phyloP scores from a whole-genome alignment of 371 early-diverging fungal species.

The Haplosporangium sp. region DNA sequence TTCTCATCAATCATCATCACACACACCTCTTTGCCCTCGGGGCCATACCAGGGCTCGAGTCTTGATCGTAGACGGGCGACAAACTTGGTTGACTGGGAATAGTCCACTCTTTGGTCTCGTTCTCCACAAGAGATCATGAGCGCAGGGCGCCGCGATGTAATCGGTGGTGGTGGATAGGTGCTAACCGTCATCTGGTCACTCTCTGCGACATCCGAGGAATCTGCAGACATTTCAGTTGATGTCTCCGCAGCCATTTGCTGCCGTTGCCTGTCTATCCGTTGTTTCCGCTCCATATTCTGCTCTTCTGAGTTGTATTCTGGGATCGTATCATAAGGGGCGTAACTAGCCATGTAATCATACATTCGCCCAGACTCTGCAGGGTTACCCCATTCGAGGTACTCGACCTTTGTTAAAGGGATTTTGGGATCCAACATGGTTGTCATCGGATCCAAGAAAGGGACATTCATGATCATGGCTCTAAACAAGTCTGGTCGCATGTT shows the following conservation, averaged over 20 bases:
- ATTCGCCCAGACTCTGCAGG: conserved; percentile 63
- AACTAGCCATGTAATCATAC: conserved; percentile 71
- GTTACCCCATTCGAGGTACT: conserved; percentile 91
- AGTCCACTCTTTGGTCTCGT: conserved; percentile 81
- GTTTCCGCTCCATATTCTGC: conserved; percentile 6
- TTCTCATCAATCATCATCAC: conserved; percentile 53
- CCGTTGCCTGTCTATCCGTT: conserved; percentile 4
- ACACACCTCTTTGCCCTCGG: conserved; percentile 48
- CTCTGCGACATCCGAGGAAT: conserved; percentile 1
- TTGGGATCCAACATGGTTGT: conserved; percentile 81
- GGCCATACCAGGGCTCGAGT: conserved; percentile 46
- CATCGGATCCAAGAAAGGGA: conserved; percentile 89
- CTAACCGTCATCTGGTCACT: background rate
- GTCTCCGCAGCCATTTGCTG: background rate
- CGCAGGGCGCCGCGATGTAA: conserved; percentile 60
- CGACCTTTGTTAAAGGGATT: conserved; percentile 82
- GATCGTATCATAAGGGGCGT: conserved; percentile 88
- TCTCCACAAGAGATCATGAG: conserved; percentile 81
- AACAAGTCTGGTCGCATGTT: conserved; percentile 82
- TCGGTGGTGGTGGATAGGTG: conserved; percentile 17
- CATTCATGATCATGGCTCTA: conserved; percentile 81
- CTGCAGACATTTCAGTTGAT: background rate
- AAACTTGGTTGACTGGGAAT: conserved; percentile 82
- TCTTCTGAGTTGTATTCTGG: conserved; percentile 13
- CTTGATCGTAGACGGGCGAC: conserved; percentile 66